Conservation (phyloP, 2,329 filamentous ascomycete genomes). For the Seiridium unicorne region DNA sequence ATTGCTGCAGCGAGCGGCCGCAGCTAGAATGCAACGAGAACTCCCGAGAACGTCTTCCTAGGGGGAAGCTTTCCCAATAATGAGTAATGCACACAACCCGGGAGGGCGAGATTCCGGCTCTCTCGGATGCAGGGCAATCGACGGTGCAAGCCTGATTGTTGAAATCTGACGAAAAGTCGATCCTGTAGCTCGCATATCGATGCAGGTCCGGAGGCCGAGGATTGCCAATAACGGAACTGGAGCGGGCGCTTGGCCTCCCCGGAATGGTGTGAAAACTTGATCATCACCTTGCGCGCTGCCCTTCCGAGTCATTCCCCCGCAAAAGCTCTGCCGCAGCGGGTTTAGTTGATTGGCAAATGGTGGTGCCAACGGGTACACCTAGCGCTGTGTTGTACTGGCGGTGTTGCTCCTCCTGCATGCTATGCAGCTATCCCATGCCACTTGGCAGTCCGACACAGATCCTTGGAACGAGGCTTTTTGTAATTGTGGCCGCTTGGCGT, state of each 20-base stretch:
- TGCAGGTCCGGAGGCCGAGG: background rate
- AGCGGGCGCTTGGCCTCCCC: background rate
- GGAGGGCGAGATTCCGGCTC: background rate
- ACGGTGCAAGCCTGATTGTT: background rate
- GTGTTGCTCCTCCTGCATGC: background rate
- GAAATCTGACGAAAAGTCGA: constrained; percentile 2
- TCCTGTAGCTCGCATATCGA: background rate
- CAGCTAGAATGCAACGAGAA: no score
- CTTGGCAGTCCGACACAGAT: no score
- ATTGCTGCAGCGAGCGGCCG: no score
- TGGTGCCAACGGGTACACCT: background rate
- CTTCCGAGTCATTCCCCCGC: constrained; percentile 2
- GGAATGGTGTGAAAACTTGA: background rate
- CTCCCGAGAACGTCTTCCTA: no score
- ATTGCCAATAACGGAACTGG: background rate
- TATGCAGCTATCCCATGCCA: no score
- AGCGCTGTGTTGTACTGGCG: background rate
- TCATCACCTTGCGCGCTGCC: background rate
- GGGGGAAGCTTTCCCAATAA: no score
- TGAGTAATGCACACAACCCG: no score
- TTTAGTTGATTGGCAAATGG: background rate
- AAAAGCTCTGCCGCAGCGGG: background rate
- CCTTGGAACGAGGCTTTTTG: no score
- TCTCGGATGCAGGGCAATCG: background rate
- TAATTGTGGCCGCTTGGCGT: no score